These are phyloP conservation scores for Coniochaeta pulveracea DNA, from an alignment of 2,329 filamentous ascomycete genomes.

Conservation along the genomic window DNA sequence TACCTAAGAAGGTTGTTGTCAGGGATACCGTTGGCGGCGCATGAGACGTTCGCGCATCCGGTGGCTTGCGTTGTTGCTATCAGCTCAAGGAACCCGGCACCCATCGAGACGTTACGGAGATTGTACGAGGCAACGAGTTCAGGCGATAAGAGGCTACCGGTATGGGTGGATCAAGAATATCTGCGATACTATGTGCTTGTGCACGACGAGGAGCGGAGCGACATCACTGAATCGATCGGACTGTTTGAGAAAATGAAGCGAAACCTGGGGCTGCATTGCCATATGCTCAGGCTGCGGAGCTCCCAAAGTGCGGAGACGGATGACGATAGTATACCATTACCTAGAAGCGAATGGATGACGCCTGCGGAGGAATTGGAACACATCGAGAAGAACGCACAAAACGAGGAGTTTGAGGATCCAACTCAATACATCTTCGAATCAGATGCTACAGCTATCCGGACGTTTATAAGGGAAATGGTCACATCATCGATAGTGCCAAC, in stretches of 20 bases:
- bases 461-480: constrained; percentile 88
- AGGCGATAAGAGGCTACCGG: constrained; percentile 61
- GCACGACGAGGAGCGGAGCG: constrained; percentile 91
- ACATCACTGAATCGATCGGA: constrained; percentile 79
- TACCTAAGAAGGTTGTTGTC: constrained; percentile 79
- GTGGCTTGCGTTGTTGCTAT: constrained; percentile 93
- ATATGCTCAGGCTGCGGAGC: constrained; percentile 76
- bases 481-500: constrained; percentile 89
- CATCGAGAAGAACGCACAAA: constrained; percentile 55
- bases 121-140: constrained; percentile 78
- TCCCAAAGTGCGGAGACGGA: constrained; percentile 79
- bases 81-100: constrained; percentile 72
- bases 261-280: constrained; percentile 93
- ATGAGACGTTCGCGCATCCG: constrained; percentile 91
- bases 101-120: constrained; percentile 76
- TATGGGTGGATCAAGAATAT: constrained; percentile 86
- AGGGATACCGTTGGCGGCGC: constrained; percentile 63
- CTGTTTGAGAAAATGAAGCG: constrained; percentile 98
- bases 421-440: constrained; percentile 82
- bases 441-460: constrained; percentile 76
- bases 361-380: constrained; percentile 73
- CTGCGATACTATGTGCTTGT: constrained; percentile 92
- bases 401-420: constrained; percentile 60
- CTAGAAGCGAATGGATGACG: constrained; percentile 79
- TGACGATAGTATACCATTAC: constrained; percentile 76